Base-by-base conservation (phyloP, 1,284 basidiomycete genomes). In the Pascua guehoae region DNA sequence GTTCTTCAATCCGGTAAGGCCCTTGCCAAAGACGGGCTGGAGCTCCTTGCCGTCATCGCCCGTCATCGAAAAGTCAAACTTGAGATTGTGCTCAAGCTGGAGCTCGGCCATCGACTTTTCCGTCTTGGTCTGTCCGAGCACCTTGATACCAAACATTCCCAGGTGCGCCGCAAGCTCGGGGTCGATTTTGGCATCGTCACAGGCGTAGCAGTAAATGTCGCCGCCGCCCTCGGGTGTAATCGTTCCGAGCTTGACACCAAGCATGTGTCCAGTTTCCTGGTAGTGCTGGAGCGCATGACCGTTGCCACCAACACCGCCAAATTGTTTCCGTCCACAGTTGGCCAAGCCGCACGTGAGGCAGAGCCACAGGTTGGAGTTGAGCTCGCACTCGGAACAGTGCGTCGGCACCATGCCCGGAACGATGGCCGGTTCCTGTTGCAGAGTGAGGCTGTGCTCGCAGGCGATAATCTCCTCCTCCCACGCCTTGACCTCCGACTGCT, bases 101-200 rank as follows among this genome's bases (percentile, higher is more conserved):
- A 98, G 80, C 72, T 98, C 95, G 0, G 94, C 96, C 88, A 97
- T 92, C 53, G 86, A 92, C 79, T 97, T 98, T 73, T 97, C 93
- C 0, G 94, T 98, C 79, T 98, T 98, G 32, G 80, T 86, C 70
- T 91, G 87, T 0, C 83, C 83, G 47, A 85, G 80, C 1, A 97
- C 86, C 59, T 91, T 88, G 75, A 98, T 95, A 1, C 91, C 93
- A 64, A 97, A 96, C 18, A 84, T 83, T 0, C 82, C 74, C 4
- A 98, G 82, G 76, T 98, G 94, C 0, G 73, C 63, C 0, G 86
- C 82, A 4, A 99, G 79, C 11, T 88, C 84, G 0, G 88, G 88
- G 70, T 98, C 93, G 14, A 89, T 69, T 68, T 85, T 87, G 8
- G 89, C 83, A 63, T 98, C 96, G 69, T 96, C 85, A 74, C 96